phyloP scores from a whole-genome alignment of 2,329 filamentous ascomycete species.

The Fusarium sp. region DNA sequence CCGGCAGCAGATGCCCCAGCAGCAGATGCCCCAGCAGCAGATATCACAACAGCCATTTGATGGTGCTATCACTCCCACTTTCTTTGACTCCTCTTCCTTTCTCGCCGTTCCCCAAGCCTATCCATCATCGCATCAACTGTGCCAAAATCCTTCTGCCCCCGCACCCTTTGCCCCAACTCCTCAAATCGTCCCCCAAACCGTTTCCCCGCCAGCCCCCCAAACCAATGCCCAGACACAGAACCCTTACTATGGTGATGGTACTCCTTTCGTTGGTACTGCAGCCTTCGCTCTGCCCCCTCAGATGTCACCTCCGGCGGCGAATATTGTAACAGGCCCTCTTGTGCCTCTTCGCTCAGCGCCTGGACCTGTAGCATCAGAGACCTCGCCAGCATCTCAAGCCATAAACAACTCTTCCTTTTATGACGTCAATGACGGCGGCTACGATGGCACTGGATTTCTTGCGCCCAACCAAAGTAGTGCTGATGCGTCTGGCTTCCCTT shows the following conservation, averaged over 20 bases:
- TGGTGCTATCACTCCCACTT: neutral
- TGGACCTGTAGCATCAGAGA: neutral
- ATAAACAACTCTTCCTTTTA: constrained; percentile 1
- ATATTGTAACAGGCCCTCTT: neutral
- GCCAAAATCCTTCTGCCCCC: constrained; percentile 3
- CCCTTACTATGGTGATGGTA: constrained; percentile 2
- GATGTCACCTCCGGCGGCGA: neutral
- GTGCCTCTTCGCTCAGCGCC: neutral
- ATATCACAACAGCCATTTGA: constrained; percentile 3
- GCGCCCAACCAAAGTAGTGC: neutral
- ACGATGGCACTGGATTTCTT: neutral
- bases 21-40: neutral
- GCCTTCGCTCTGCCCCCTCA: too few species aligned
- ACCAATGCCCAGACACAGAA: neutral
- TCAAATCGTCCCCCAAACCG: neutral
- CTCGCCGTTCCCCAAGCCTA: neutral
- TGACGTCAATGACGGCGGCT: neutral
- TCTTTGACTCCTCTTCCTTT: neutral
- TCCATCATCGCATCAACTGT: neutral
- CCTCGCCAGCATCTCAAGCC: neutral
- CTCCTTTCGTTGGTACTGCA: neutral
- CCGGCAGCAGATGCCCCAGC: neutral
- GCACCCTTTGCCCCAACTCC: neutral
- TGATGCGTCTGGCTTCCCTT: neutral
- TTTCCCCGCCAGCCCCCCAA: neutral